Evolutionary conservation across 2,329 filamentous ascomycete genomes (phyloP).

Genomic region (Cercospora janseana): DNA sequence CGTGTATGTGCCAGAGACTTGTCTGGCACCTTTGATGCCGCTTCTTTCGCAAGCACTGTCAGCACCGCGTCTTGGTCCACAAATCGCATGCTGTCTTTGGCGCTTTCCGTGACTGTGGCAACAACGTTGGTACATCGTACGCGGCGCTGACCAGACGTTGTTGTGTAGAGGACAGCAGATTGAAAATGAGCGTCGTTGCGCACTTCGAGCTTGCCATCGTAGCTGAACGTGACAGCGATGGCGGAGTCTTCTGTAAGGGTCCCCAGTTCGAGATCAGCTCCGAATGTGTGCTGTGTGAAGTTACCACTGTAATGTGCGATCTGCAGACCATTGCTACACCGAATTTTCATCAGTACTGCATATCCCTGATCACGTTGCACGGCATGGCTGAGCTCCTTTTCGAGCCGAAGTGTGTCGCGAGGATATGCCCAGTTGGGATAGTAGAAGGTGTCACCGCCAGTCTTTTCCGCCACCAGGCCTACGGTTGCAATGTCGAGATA

Average conservation of each 20-base stretch:
- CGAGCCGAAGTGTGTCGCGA: conserved; percentile 79
- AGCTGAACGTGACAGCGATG: conserved; percentile 83
- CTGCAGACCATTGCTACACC: conserved; percentile 94
- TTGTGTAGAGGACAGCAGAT: conserved; percentile 89
- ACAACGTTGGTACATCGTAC: conserved; percentile 93
- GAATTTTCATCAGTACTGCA: conserved; percentile 96
- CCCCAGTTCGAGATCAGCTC: conserved; percentile 90
- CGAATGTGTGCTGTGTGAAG: conserved; percentile 93
- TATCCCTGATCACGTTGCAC: conserved; percentile 89
- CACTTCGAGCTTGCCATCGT: conserved; percentile 94
- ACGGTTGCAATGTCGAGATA: conserved; percentile 94
- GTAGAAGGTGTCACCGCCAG: conserved; percentile 94
- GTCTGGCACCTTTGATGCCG: conserved; percentile 75
- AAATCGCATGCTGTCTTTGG: conserved; percentile 82
- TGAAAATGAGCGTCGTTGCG: conserved; percentile 98
- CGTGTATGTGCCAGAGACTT: conserved; percentile 80
- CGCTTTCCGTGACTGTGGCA: conserved; percentile 82
- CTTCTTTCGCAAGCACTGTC: conserved; percentile 86
- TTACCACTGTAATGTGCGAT: conserved; percentile 93
- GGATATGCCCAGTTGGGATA: conserved; percentile 94
- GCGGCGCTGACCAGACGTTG: conserved; percentile 79
- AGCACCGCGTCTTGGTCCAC: conserved; percentile 95
- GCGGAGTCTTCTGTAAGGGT: conserved; percentile 92
- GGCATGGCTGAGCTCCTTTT: conserved; percentile 79
- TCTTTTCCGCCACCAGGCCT: conserved; percentile 79